Conservation (phyloP, 2,329 filamentous ascomycete genomes). For the Gaeumannomyces sp. region DNA sequence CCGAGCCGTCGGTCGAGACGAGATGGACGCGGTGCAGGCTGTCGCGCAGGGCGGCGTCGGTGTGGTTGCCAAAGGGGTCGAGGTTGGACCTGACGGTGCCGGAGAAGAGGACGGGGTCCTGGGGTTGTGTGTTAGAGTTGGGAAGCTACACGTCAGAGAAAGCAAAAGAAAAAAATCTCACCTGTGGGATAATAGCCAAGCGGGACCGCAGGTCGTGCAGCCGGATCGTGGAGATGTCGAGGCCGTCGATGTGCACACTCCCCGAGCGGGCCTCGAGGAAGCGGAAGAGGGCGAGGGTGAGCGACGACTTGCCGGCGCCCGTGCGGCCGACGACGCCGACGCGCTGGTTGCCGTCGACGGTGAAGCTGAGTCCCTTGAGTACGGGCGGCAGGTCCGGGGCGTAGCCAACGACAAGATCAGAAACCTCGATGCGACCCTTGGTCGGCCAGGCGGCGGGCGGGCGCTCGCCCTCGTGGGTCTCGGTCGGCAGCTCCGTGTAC, state of each 20-base stretch:
- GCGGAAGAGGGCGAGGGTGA: slow-evolving; percentile 71
- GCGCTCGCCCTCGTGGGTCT: slow-evolving; percentile 53
- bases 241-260: slow-evolving; percentile 62
- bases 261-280: slow-evolving; percentile 66
- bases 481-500: slow-evolving; percentile 63
- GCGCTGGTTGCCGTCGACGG: slow-evolving; percentile 59
- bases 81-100: slow-evolving; percentile 72
- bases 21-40: slow-evolving; percentile 66
- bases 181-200: slow-evolving; percentile 70
- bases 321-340: slow-evolving; percentile 74
- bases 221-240: slow-evolving; percentile 67
- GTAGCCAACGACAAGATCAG: slow-evolving; percentile 66
- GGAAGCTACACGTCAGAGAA: neutral
- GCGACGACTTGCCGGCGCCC: slow-evolving; percentile 69
- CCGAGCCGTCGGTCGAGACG: slow-evolving; percentile 30
- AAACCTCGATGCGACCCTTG: slow-evolving; percentile 66
- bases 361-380: slow-evolving; percentile 62
- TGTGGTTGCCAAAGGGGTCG: slow-evolving; percentile 67
- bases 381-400: slow-evolving; percentile 65
- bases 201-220: slow-evolving; percentile 66
- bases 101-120: slow-evolving; percentile 76
- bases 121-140: slow-evolving; percentile 11
- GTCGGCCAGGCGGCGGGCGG: slow-evolving; percentile 70
- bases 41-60: slow-evolving; percentile 62
- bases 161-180: slow-evolving; percentile 16